phyloP scores from a whole-genome alignment of 2,329 filamentous ascomycete species.

The Sordariomycetes sp. region DNA sequence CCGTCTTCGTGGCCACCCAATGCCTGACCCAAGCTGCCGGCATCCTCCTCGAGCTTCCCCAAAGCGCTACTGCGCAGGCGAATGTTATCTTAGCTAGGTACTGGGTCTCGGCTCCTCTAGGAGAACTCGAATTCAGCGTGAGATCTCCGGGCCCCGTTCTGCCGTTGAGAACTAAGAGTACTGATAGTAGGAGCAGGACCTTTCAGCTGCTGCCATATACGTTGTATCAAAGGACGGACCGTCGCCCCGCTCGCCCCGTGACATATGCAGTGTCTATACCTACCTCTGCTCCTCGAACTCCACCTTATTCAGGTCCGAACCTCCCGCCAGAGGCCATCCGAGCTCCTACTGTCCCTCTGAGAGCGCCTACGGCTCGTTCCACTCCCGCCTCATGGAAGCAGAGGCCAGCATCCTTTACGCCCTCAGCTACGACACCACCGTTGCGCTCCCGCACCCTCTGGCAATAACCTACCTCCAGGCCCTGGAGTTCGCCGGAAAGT shows the following conservation, averaged over 20 bases:
- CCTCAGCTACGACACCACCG: conserved; percentile 74
- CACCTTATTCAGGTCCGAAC: conserved; percentile 35
- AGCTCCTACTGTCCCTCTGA: conserved; percentile 62
- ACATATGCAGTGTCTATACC: conserved; percentile 73
- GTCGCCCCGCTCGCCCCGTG: conserved; percentile 64
- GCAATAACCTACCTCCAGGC: conserved; percentile 90
- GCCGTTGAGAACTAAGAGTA: background rate
- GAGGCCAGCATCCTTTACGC: conserved; percentile 69
- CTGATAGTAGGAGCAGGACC: conserved; percentile 41
- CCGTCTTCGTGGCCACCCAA: conserved; percentile 60
- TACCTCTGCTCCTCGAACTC: conserved; percentile 62
- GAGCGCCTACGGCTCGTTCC: conserved; percentile 55
- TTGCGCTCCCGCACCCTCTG: conserved; percentile 75
- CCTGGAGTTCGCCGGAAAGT: conserved; percentile 51
- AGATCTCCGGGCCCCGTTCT: conserved; percentile 5
- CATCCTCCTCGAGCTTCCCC: conserved; percentile 71
- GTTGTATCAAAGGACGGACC: conserved; percentile 75
- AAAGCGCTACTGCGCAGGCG: conserved; percentile 76
- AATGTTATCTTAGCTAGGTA: conserved; percentile 75
- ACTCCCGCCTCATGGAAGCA: conserved; percentile 54
- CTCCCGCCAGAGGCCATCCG: conserved; percentile 24
- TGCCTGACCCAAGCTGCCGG: conserved; percentile 69
- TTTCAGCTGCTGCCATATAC: conserved; percentile 74
- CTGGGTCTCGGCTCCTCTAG: conserved; percentile 53
- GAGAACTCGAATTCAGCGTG: conserved; percentile 48